Evolutionary conservation across 306 rosid species (phyloP).

Genomic region (Argentina anserina): DNA sequence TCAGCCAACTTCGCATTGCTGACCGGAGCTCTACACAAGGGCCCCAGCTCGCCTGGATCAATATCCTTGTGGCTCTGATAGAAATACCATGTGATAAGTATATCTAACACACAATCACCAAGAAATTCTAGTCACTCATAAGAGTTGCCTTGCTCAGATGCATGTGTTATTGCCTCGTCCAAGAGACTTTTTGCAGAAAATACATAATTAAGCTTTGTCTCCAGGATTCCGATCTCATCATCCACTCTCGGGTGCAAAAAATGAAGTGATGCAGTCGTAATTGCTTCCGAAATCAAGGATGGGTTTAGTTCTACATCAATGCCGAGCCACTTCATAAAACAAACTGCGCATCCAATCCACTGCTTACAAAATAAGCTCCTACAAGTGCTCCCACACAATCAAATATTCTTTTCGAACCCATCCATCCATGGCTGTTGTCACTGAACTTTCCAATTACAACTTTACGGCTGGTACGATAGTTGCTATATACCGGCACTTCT

Average conservation of each 20-base stretch:
- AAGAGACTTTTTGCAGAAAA: conserved; percentile 78
- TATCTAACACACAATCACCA: conserved; percentile 83
- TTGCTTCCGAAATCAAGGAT: conserved; percentile 56
- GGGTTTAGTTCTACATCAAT: conserved; percentile 63
- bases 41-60: conserved; percentile 84
- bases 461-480: conserved; percentile 60
- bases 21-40: conserved; percentile 86
- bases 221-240: conserved; percentile 54
- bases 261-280: conserved; percentile 52
- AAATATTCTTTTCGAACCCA: conserved; percentile 76
- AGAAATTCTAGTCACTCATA: conserved; percentile 81
- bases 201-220: conserved; percentile 58
- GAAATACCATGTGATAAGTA: conserved; percentile 81
- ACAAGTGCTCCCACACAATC: conserved; percentile 93
- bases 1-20: conserved; percentile 79
- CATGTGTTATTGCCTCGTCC: conserved; percentile 73
- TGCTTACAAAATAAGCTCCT: conserved; percentile 77
- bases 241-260: conserved; percentile 43
- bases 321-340: conserved; percentile 76
- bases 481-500: conserved; percentile 69
- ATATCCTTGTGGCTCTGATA: conserved; percentile 55
- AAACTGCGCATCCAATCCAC: conserved; percentile 75
- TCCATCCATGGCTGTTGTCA: conserved; percentile 88
- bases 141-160: conserved; percentile 30
- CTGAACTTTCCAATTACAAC: conserved; percentile 74